Evolutionary conservation across 1,284 basidiomycete genomes (phyloP).

Genomic region (Coniferiporia sulphurascens): DNA sequence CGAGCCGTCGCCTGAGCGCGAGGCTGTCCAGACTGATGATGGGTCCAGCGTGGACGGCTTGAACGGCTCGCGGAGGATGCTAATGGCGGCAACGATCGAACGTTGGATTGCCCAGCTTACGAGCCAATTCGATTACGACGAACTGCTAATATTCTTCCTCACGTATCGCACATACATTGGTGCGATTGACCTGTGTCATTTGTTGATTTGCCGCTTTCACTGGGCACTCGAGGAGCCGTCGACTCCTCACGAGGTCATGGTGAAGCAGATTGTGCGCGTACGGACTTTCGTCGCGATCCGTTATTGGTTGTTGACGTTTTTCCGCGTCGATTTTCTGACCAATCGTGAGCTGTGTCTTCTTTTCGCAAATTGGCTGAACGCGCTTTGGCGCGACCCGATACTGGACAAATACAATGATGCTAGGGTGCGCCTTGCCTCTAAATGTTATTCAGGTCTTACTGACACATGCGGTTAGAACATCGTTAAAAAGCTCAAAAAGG

Average conservation of each 20-base stretch:
- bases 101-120: slow-evolving; percentile 88
- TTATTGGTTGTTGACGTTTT: slow-evolving; percentile 85
- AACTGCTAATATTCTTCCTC: slow-evolving; percentile 81
- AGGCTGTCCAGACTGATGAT: slow-evolving; percentile 17
- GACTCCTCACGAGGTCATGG: slow-evolving; percentile 55
- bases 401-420: slow-evolving; percentile 62
- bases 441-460: slow-evolving; percentile 3
- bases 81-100: slow-evolving; percentile 84
- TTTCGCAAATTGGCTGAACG: slow-evolving; percentile 76
- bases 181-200: slow-evolving; percentile 69
- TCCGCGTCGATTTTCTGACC: slow-evolving; percentile 80
- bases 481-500: slow-evolving; percentile 74
- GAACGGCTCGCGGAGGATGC: slow-evolving; percentile 40
- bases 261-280: slow-evolving; percentile 73
- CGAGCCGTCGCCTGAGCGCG: slow-evolving; percentile 24
- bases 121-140: slow-evolving; percentile 76
- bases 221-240: slow-evolving; percentile 68
- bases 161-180: slow-evolving; percentile 81
- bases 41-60: slow-evolving; percentile 25
- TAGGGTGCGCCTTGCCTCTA: slow-evolving; percentile 44
- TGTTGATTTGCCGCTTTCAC: slow-evolving; percentile 80
- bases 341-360: slow-evolving; percentile 68
- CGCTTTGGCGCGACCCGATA: slow-evolving; percentile 62
- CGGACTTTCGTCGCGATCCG: slow-evolving; percentile 83
- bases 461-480: slow-evolving; percentile 46